Percentiles rank a stretch among this genome's conserved stretches.
Conservation (phyloP, 345 rosid species). For the Salix udensis region DNA sequence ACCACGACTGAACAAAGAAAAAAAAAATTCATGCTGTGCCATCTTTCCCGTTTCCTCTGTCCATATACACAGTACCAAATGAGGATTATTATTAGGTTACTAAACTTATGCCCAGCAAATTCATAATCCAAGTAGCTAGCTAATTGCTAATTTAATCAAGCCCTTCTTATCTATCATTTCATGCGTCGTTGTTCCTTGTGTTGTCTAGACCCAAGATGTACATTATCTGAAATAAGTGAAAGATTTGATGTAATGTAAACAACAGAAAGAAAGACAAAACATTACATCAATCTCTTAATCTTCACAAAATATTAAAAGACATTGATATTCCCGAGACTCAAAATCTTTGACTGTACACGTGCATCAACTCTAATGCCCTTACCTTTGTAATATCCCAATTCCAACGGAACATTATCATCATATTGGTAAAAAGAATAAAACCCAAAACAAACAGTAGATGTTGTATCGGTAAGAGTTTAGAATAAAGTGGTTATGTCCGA, state of each 20-base stretch:
- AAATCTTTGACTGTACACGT: constrained; percentile 11
- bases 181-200: background rate
- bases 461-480: too few relatives aligned
- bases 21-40: background rate
- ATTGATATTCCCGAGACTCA: background rate
- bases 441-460: background rate
- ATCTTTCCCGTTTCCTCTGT: background rate
- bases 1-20: background rate
- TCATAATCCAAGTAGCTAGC: background rate
- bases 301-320: background rate
- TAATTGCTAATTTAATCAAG: background rate
- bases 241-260: background rate
- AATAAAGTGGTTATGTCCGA: too few relatives aligned
- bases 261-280: background rate
- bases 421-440: background rate
- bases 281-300: background rate
- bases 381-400: background rate
- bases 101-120: background rate
- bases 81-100: background rate
- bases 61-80: background rate
- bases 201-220: background rate
- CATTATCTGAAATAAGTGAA: background rate
- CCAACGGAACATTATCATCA: background rate
- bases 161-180: background rate
- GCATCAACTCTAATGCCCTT: constrained; percentile 22